Percentiles rank a stretch among this genome's conserved stretches.
These are phyloP conservation scores for Platismatia glauca DNA, from an alignment of 495 filamentous ascomycete species.

Conservation along the genomic window DNA sequence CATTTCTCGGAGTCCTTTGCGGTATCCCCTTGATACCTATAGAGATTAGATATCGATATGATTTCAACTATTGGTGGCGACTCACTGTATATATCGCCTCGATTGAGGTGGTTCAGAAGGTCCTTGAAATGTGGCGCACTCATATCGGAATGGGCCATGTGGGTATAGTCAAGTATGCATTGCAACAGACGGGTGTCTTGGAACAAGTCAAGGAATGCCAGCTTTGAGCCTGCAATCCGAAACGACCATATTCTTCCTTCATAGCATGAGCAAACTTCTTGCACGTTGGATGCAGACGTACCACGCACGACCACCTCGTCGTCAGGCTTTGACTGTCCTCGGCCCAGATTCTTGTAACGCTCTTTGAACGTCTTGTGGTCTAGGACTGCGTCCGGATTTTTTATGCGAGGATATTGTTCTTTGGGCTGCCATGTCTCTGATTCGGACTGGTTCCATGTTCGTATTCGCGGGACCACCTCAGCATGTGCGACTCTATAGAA, in stretches of 20 bases:
- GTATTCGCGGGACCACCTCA: slow-evolving; percentile 5
- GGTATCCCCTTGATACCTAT: slow-evolving; percentile 61
- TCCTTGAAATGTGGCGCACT: slow-evolving; percentile 45
- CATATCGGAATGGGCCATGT: slow-evolving; percentile 37
- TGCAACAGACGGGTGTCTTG: slow-evolving; percentile 60
- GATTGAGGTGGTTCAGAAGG: slow-evolving; percentile 48
- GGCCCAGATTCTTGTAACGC: slow-evolving; percentile 26
- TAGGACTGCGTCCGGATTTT: slow-evolving; percentile 18
- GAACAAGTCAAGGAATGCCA: slow-evolving; percentile 74
- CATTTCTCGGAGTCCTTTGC: slow-evolving; percentile 60
- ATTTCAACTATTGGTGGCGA: slow-evolving; percentile 14
- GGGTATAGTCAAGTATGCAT: slow-evolving; percentile 56
- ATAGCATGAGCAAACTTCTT: slow-evolving; percentile 11
- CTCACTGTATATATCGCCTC: slow-evolving; percentile 74
- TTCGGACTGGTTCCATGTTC: background rate
- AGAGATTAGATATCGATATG: slow-evolving; percentile 18
- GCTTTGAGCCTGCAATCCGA: slow-evolving; percentile 54
- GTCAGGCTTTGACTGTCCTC: slow-evolving; percentile 15
- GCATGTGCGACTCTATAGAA: slow-evolving; percentile 34
- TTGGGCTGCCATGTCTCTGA: background rate
- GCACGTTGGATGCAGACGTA: slow-evolving; percentile 7
- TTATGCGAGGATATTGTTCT: slow-evolving; percentile 41
- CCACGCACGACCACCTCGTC: slow-evolving; percentile 39
- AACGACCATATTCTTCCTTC: slow-evolving; percentile 57
- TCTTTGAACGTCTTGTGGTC: slow-evolving; percentile 20